phyloP scores from a whole-genome alignment of 1,284 basidiomycete genomes.

The Mrakiaceae sp. region DNA sequence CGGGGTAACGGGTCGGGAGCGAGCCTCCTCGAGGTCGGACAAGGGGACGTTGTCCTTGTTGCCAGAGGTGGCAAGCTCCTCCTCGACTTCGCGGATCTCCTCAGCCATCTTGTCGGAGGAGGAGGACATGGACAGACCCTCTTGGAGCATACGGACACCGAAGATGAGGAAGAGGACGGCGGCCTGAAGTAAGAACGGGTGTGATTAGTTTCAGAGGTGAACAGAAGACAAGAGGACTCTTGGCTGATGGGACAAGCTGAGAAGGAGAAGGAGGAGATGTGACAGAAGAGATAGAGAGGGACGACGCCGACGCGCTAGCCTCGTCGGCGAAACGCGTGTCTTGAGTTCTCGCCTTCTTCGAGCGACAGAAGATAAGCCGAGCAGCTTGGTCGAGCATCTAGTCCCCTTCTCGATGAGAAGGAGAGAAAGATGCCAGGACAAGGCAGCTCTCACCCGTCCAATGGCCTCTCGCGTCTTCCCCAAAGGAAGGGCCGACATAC shows the following conservation, averaged over 20 bases:
- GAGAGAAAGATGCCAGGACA: neutral
- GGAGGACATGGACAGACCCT: conserved; percentile 61
- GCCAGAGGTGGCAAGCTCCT: conserved; percentile 48
- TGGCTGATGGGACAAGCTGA: too few species aligned
- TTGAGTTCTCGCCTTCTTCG: too few species aligned
- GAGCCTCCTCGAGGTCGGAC: conserved; percentile 14
- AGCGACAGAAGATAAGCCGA: too few species aligned
- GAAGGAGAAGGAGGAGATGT: neutral
- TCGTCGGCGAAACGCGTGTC: too few species aligned
- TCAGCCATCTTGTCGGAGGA: conserved; percentile 64
- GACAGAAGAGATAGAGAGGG: neutral
- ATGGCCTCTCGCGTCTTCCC: neutral
- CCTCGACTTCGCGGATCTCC: conserved; percentile 83
- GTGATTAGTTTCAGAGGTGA: too few species aligned
- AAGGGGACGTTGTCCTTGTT: conserved; percentile 5
- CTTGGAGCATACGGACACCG: conserved; percentile 71
- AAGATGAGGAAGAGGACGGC: conserved; percentile 75
- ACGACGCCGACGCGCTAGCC: too few species aligned
- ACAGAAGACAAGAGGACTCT: too few species aligned
- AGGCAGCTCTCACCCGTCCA: neutral
- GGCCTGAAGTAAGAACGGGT: conserved; percentile 36
- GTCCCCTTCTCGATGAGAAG: neutral
- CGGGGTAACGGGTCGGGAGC: conserved; percentile 7
- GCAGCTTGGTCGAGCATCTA: too few species aligned
- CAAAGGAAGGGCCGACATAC: neutral